A percentile compares a stretch with the other conserved stretches of the same genome.
phyloP scores from a whole-genome alignment of 2,329 filamentous ascomycete genomes.

The Neonectria ditissima region DNA sequence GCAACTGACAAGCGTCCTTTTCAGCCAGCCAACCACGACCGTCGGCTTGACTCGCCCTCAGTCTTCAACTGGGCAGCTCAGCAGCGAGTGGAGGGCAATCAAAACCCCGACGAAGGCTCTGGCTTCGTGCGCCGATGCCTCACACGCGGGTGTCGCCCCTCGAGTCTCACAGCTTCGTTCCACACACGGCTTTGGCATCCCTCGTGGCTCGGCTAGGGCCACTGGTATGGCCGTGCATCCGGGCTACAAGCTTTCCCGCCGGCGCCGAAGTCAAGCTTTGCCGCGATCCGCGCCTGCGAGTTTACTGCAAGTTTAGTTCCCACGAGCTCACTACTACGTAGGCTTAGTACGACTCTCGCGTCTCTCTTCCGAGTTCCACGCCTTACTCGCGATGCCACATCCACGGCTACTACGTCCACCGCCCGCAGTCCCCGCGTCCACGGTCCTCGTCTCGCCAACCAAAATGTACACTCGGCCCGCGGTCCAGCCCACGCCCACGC shows the following conservation, averaged over 20 bases:
- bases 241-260: slow-evolving; percentile 38
- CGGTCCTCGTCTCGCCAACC: slow-evolving; percentile 3
- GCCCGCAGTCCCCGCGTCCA: slow-evolving; percentile 11
- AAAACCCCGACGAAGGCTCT: background rate
- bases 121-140: background rate
- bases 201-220: background rate
- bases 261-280: slow-evolving; percentile 28
- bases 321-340: background rate
- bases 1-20: slow-evolving; percentile 9
- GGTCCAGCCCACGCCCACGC: slow-evolving; percentile 17
- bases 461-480: slow-evolving; percentile 14
- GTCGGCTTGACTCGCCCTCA: background rate
- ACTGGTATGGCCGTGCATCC: background rate
- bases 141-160: background rate
- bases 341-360: background rate
- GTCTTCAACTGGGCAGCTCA: background rate
- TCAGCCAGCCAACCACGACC: slow-evolving; percentile 1
- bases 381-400: background rate
- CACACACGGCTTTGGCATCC: slow-evolving; percentile 1
- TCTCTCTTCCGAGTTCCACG: background rate
- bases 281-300: slow-evolving; percentile 1
- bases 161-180: slow-evolving; percentile 19
- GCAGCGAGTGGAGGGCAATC: background rate
- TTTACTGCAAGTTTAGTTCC: background rate
- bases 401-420: background rate